These are phyloP conservation scores for Amanita polypyramis DNA, from an alignment of 768 basidiomycete genomes.

Conservation along the genomic window DNA sequence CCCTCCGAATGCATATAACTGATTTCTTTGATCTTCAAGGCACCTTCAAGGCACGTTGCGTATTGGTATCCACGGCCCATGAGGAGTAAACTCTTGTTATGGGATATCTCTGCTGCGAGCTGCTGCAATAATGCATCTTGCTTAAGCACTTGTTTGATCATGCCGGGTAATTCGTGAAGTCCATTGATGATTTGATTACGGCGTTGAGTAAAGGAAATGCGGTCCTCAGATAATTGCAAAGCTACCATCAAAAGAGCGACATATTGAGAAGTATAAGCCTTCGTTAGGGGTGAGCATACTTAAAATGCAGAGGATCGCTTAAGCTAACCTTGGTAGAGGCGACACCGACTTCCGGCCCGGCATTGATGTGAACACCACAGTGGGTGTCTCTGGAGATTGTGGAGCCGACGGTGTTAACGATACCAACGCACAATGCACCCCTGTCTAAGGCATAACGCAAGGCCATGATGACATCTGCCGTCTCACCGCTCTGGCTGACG, in stretches of 20 bases:
- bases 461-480: conserved; percentile 94
- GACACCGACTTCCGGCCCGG: conserved; percentile 97
- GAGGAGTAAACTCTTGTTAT: conserved; percentile 82
- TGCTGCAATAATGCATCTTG: conserved; percentile 70
- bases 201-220: conserved; percentile 84
- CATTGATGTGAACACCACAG: conserved; percentile 99
- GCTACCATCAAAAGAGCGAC: conserved; percentile 98
- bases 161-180: conserved; percentile 79
- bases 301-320: conserved; percentile 4
- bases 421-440: conserved; percentile 92
- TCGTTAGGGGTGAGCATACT: not conserved
- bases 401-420: conserved; percentile 97
- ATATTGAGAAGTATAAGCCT: conserved; percentile 99
- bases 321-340: conserved; percentile 84
- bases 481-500: conserved; percentile 96
- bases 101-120: conserved; percentile 69
- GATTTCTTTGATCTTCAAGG: conserved; percentile 99
- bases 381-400: conserved; percentile 97
- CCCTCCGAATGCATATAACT: conserved; percentile 85
- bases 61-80: conserved; percentile 99
- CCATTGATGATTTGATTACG: conserved; percentile 90
- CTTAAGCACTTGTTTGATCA: conserved; percentile 82
- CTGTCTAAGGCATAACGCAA: conserved; percentile 95
- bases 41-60: conserved; percentile 96
- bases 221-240: conserved; percentile 95